phyloP scores from a whole-genome alignment of 2,329 filamentous ascomycete genomes.

The Fusarium penzigii region DNA sequence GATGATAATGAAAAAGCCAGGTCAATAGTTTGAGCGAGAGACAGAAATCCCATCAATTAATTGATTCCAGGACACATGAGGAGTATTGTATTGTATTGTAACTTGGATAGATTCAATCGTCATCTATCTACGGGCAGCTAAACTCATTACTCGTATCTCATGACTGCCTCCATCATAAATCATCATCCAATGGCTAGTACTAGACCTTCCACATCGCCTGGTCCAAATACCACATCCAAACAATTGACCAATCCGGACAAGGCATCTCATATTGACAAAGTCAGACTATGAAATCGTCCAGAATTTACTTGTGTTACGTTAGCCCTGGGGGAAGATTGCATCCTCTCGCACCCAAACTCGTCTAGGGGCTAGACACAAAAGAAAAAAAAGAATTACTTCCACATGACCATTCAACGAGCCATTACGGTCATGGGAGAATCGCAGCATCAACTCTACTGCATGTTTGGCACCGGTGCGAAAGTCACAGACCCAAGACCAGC shows the following conservation, averaged over 20 bases:
- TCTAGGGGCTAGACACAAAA: constrained; percentile 33
- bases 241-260: constrained; percentile 21
- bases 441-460: constrained; percentile 56
- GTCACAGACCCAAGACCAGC: constrained; percentile 45
- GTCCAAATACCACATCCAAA: constrained; percentile 33
- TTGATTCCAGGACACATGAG: background rate
- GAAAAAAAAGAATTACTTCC: constrained; percentile 29
- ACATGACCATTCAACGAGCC: constrained; percentile 28
- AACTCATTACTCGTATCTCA: constrained; percentile 20
- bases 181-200: constrained; percentile 36
- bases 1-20: no score
- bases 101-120: constrained; percentile 53
- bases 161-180: constrained; percentile 26
- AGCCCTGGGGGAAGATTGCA: constrained; percentile 9
- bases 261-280: constrained; percentile 22
- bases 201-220: constrained; percentile 29
- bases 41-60: constrained; percentile 1
- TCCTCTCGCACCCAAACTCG: constrained; percentile 20
- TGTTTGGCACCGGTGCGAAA: constrained; percentile 25
- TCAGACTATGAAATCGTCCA: constrained; percentile 23
- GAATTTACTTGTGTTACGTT: constrained; percentile 19
- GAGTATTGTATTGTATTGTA: constrained; percentile 18
- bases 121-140: constrained; percentile 44
- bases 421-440: constrained; percentile 42
- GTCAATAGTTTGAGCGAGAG: background rate